Evolutionary conservation across 805 yeast genomes (phyloP).

Genomic region (Yarrowia phangngaensis): DNA sequence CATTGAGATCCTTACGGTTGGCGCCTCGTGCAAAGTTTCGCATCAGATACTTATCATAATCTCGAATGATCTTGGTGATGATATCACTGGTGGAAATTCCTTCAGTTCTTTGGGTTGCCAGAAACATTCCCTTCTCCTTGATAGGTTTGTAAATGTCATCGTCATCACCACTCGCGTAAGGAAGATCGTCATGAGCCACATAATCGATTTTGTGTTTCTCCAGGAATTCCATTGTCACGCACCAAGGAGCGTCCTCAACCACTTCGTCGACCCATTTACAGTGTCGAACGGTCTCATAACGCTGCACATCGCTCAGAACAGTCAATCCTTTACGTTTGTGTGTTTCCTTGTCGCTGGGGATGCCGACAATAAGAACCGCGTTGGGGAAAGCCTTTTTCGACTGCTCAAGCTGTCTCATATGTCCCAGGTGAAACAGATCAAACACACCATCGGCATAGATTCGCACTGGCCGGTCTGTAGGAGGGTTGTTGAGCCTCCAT

Average conservation of each 20-base stretch:
- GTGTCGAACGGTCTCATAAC: slow-evolving; percentile 86
- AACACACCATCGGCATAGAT: slow-evolving; percentile 99
- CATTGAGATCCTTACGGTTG: slow-evolving; percentile 91
- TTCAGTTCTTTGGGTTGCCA: slow-evolving; percentile 93
- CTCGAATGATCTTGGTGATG: slow-evolving; percentile 89
- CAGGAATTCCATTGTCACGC: slow-evolving; percentile 78
- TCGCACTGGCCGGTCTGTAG: slow-evolving; percentile 77
- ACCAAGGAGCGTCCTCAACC: slow-evolving; percentile 92
- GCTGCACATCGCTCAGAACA: slow-evolving; percentile 79
- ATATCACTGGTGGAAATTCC: slow-evolving; percentile 95
- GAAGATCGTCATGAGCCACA: slow-evolving; percentile 96
- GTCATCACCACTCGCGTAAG: slow-evolving; percentile 82
- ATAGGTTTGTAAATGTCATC: slow-evolving; percentile 93
- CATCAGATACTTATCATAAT: slow-evolving; percentile 94
- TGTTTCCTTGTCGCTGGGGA: slow-evolving; percentile 85
- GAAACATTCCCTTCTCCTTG: slow-evolving; percentile 83
- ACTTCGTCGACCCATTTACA: slow-evolving; percentile 99
- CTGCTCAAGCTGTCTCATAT: slow-evolving; percentile 96
- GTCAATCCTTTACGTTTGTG: slow-evolving; percentile 92
- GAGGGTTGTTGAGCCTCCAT: slow-evolving; percentile 74
- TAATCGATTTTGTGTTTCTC: slow-evolving; percentile 80
- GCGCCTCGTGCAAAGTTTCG: slow-evolving; percentile 98
- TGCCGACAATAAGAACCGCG: slow-evolving; percentile 81
- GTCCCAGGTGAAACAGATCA: slow-evolving; percentile 94
- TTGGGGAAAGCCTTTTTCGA: slow-evolving; percentile 88